Evolutionary conservation across 345 rosid species (phyloP), one percentile per base, ranked within the genome.

Genomic region (Bretschneidera sinensis): DNA sequence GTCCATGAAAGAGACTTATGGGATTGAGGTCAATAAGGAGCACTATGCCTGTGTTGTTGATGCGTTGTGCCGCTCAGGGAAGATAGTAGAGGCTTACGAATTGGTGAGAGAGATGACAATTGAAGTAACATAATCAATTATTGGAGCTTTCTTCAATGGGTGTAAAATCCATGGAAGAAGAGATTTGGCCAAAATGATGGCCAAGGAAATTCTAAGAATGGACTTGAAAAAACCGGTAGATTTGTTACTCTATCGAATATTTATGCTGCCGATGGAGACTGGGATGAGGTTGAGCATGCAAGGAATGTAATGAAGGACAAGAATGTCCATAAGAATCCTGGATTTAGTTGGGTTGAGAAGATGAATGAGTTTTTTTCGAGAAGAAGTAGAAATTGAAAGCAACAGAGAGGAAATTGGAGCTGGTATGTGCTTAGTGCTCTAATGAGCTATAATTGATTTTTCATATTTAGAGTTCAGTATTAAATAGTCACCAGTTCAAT

Each of bases 1-100:
- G 25, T 77, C 76, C 17, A 78, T 84, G 66, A 57, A 69, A 59
- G 63, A 71, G 56, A 61, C 24, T 21, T 55, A 60, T 45, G 60
- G 64, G 8, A 43, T 74, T 53, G 69, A 47, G 61, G 67, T 69
- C 21, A 68, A 60, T 22, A 65, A 70, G 55, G 80, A 77, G 68
- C 85, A 84, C 61, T 78, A 69, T 59, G 80, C 79, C 55, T 84
- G 90, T 62, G 48, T 79, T 28, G 76, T 84, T 56, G 90, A 84
- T 66, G 70, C 82, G 75, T 59, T 76, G 65, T 83, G 90, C 18
- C 83, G 82, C 17, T 72, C 83, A 9, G 82, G 85, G 56, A 76
- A 59, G 74, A 74, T 82, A 64, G 61, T 11, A 20, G 81, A 79
- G 63, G 83, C 84, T 47, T 71, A 65, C 19, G 57, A 79, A 50